Percentiles rank a stretch among this genome's conserved stretches.
These are phyloP conservation scores for Clonostachys sp. DNA, from an alignment of 2,329 filamentous ascomycete genomes.

Conservation along the genomic window DNA sequence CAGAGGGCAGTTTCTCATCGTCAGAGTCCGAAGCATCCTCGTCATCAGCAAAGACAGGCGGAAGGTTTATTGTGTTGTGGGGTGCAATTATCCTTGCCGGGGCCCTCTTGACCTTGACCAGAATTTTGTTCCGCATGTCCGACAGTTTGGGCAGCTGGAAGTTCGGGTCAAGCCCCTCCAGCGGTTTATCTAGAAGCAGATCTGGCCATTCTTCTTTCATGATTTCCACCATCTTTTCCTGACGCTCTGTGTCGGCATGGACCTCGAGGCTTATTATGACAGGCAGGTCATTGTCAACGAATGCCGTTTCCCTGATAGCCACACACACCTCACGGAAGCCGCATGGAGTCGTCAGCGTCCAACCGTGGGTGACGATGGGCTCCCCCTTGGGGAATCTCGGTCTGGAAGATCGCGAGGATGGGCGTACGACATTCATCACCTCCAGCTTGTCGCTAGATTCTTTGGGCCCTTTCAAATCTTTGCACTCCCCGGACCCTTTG, in stretches of 20 bases:
- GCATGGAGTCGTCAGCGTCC: conserved; percentile 81
- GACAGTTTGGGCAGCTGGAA: conserved; percentile 63
- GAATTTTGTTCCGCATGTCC: conserved; percentile 73
- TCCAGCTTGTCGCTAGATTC: conserved; percentile 28
- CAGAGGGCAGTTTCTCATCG: conserved; percentile 26
- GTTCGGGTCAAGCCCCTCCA: conserved; percentile 43
- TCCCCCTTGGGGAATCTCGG: conserved; percentile 44
- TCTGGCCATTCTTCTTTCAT: conserved; percentile 86
- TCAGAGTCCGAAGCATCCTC: conserved; percentile 37
- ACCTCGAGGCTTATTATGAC: conserved; percentile 92
- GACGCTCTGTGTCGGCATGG: conserved; percentile 76
- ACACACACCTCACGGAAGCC: conserved; percentile 83
- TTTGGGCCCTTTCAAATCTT: conserved; percentile 12
- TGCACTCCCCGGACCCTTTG: no score
- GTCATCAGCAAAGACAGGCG: conserved; percentile 17
- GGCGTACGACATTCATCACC: conserved; percentile 8
- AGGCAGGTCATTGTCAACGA: conserved; percentile 70
- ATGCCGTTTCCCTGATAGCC: conserved; percentile 74
- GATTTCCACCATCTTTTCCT: conserved; percentile 88
- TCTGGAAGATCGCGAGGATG: conserved; percentile 11
- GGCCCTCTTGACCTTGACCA: conserved; percentile 73
- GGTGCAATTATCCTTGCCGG: conserved; percentile 23
- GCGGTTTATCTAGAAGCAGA: conserved; percentile 60
- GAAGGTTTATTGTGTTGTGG: conserved; percentile 14
- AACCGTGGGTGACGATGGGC: conserved; percentile 77